A percentile compares a stretch with the other conserved stretches of the same genome.
Conservation (phyloP, 2,329 filamentous ascomycete species). For the Alternaria triticina region DNA sequence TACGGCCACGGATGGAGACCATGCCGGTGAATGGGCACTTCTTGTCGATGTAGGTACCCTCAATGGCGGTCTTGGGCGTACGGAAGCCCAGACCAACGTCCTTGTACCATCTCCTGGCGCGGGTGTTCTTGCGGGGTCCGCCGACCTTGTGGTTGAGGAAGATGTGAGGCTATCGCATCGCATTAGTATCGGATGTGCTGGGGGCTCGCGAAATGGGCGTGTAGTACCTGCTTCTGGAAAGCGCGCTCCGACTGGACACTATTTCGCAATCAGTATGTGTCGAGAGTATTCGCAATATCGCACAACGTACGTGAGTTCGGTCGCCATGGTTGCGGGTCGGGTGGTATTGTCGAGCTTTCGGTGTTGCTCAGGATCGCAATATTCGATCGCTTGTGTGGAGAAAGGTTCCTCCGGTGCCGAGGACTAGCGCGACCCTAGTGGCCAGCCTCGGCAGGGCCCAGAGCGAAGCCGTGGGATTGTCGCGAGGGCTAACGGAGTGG, state of each 20-base stretch:
- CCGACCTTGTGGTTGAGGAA: slow-evolving; percentile 97
- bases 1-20: slow-evolving; percentile 99
- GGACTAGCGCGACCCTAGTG: slow-evolving; percentile 8
- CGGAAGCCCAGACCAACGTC: slow-evolving; percentile 99
- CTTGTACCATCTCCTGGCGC: slow-evolving; percentile 91
- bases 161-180: slow-evolving; percentile 84
- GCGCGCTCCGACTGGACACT: slow-evolving; percentile 99
- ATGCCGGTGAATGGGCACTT: slow-evolving; percentile 99
- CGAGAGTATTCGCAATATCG: slow-evolving; percentile 5
- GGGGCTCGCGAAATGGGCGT: slow-evolving; percentile 19
- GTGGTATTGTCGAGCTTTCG: slow-evolving; percentile 42
- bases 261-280: slow-evolving; percentile 57
- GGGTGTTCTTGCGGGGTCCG: slow-evolving; percentile 60
- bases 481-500: neutral
- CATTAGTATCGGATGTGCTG: slow-evolving; percentile 37
- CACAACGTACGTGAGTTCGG: slow-evolving; percentile 52
- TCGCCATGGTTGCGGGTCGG: slow-evolving; percentile 52
- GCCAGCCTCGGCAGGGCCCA: slow-evolving; percentile 14
- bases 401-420: slow-evolving; percentile 13
- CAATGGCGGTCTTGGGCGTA: slow-evolving; percentile 98
- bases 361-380: slow-evolving; percentile 18
- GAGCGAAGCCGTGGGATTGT: neutral
- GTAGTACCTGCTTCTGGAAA: slow-evolving; percentile 79
- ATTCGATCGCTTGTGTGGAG: slow-evolving; percentile 20
- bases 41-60: slow-evolving; percentile 99